Base-by-base conservation (phyloP, 306 rosid species). In the Bauhinia variegata region DNA sequence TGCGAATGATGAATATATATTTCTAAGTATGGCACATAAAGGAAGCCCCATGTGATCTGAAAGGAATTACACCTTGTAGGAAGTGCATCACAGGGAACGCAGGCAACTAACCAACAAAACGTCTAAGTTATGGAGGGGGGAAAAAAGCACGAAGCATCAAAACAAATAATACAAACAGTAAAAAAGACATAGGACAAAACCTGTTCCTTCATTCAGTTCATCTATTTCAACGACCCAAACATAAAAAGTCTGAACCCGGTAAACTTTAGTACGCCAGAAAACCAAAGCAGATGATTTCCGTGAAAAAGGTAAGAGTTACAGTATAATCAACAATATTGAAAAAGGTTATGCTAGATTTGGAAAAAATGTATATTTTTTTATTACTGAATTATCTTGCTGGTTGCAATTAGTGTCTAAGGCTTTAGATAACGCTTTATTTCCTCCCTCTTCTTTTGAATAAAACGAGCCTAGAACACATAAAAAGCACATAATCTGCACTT, bases 261-360 rank as follows among this genome's bases (percentile, higher is more conserved):
- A 1, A 23, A 57, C 34, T 56, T 73, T 23, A 30, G 46, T 37
- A 56, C 30, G 54, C 46, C 39, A 56, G 16, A 48, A 56, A 37
- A 15, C 51, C 14, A 54, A 23, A 63, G 23, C 11, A 19, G 60
- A 16, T 52, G 50, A 41, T 12, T 16, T 3, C 14, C 19, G 15
- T 55, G n/a, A 53, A 17, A 63, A 53, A 7, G 37, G 64, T 11
- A 10, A 11, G 11, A 33, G 54, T 42, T 32, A 42, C 18, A 32
- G 63, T 36, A 19, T 10, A 60, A 6, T 28, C 47, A 38, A 59
- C 13, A 48, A 58, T 34, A 57, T 41, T 19, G 43, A 8, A 13
- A 53, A 51, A 28, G 36, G 43, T 42, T 41, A 54, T 30, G 57
- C 53, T 30, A 60, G 17, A 51, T 18, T 28, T 51, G 28, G 2